Conservation (phyloP, 495 filamentous ascomycete species). For the Hypoxylon lenormandii region DNA sequence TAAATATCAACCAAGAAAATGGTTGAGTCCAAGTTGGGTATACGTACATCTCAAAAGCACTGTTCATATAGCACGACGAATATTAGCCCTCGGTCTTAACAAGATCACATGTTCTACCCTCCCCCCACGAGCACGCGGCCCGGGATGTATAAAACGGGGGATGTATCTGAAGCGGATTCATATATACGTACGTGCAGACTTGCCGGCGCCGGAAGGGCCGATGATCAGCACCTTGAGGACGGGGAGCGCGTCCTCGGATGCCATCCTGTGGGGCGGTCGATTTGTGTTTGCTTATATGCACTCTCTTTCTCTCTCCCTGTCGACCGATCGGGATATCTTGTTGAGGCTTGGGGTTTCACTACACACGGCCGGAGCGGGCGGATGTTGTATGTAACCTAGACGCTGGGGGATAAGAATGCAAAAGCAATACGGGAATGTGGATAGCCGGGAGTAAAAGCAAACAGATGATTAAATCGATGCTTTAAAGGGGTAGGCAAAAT, state of each 20-base stretch:
- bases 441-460: neutral
- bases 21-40: slow-evolving; percentile 13
- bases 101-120: neutral
- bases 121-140: neutral
- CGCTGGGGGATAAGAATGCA: too few relatives aligned
- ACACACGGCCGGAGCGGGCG: neutral
- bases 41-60: slow-evolving; percentile 57
- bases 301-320: neutral
- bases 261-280: slow-evolving; percentile 43
- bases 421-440: neutral
- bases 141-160: neutral
- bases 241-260: slow-evolving; percentile 62
- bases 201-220: slow-evolving; percentile 66
- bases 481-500: neutral
- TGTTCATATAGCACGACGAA: slow-evolving; percentile 24
- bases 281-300: neutral
- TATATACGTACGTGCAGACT: slow-evolving; percentile 63
- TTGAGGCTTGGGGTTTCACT: neutral
- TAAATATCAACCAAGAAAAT: neutral
- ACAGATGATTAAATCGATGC: neutral
- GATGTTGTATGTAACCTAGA: neutral
- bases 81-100: slow-evolving; percentile 23
- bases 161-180: neutral
- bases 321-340: slow-evolving; percentile 3
- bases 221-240: slow-evolving; percentile 67